Evolutionary conservation across 1,284 basidiomycete species (phyloP), one percentile per base, ranked within the genome.

Genomic region (Rhizoctonia solani): DNA sequence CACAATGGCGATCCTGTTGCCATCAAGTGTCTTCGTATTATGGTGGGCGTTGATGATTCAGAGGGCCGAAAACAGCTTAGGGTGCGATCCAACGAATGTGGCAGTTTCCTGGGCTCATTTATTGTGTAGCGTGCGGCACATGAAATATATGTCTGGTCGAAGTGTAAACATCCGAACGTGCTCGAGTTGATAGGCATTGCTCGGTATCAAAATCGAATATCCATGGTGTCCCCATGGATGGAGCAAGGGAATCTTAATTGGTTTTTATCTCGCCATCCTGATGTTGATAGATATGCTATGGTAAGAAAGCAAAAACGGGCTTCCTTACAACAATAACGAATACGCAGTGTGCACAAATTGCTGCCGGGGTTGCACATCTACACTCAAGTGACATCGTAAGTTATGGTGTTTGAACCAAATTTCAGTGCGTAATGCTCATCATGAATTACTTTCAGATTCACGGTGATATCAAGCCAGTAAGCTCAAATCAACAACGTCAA

Each of bases 181-280:
- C 27, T 65, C 8, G 50, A 46, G 9, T 27, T 53, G 16, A 25
- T 32, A 6, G 61, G 61, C 8, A 6, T 53, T 23, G 61, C 61
- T 5, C 8, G 30, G n/a, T 65, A 52, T 37, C 61, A n/a, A 13
- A 29, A 44, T 16, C 39, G 42, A n/a, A 41, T 65, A 14, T 47
- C 61, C 2, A 53, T 65, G 61, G 61, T 65, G 1, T 65, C 61
- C 0, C 50, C 61, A 2, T 65, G 61, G 61, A 53, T 65, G 49
- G 8, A 21, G 11, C 6, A 65, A 53, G 61, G 61, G 4, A 42
- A 21, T 13, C 16, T 53, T 5, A n/a, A 6, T 9, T 21, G 44
- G 11, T 59, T 46, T 11, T 19, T 59, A 4, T 11, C 42, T 46
- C 27, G 34, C 13, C 1, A 59, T 2, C 55, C 41, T 1, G 23